A percentile compares a stretch with the other conserved stretches of the same genome.
These are phyloP conservation scores for Neoboletus subvelutipes DNA, from an alignment of 768 basidiomycete genomes.

Conservation along the genomic window DNA sequence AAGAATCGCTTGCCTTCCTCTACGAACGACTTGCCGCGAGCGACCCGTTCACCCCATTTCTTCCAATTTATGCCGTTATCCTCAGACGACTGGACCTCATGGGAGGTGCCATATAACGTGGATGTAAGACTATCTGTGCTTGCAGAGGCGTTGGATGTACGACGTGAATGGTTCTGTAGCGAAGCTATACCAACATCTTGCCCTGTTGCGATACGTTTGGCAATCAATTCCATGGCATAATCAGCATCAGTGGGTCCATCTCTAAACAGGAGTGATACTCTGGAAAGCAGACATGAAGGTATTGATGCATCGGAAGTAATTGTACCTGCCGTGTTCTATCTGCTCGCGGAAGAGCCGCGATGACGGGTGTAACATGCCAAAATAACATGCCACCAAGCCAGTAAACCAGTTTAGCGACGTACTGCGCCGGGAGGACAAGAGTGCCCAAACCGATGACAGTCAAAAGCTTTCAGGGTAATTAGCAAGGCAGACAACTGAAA, in stretches of 20 bases:
- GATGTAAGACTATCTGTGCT: conserved; percentile 4
- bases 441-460: conserved; percentile 40
- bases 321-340: conserved; percentile 46
- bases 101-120: background rate
- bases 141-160: conserved; percentile 12
- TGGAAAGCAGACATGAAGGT: conserved; percentile 22
- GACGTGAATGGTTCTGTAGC: conserved; percentile 19
- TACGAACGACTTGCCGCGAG: conserved; percentile 44
- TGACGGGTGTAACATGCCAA: conserved; percentile 62
- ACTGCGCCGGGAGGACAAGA: conserved; percentile 47
- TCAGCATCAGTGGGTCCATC: conserved; percentile 68
- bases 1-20: conserved; percentile 43
- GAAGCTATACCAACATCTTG: conserved; percentile 43
- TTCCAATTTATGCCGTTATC: conserved; percentile 47
- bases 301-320: background rate
- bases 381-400: conserved; percentile 51
- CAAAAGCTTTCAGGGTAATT: conserved; percentile 31
- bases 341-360: conserved; percentile 48
- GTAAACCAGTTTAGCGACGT: conserved; percentile 47
- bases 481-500: background rate
- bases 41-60: conserved; percentile 53
- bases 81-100: conserved; percentile 3
- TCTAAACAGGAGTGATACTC: conserved; percentile 46
- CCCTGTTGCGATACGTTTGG: conserved; percentile 56
- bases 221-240: conserved; percentile 68